Evolutionary conservation across 495 filamentous ascomycete genomes (phyloP), one percentile per base, ranked within the genome.

Genomic region (Saxophila tyrrhenica): DNA sequence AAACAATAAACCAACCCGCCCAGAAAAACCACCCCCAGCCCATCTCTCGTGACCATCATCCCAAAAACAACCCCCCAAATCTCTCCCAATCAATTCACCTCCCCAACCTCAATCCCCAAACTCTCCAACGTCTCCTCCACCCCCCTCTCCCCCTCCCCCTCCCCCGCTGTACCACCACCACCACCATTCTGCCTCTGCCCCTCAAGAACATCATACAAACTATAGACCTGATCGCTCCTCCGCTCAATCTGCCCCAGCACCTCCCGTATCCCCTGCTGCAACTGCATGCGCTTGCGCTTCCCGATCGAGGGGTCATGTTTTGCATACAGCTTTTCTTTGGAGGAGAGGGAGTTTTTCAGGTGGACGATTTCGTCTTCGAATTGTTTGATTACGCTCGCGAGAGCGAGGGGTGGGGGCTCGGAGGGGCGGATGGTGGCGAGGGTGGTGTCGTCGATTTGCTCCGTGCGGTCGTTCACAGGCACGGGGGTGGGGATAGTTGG

Each of bases 221-320:
- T 76, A 65, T 96, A 96, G 41, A 96, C 83, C 64, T 94, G 86
- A 54, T 89, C 86, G n/a, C 82, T 79, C 67, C 91, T 90, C 55
- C 75, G 72, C 64, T 92, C 86, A 41, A 90, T 80, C 50, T 78
- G 76, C 48, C 72, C 72, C 35, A 84, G 65, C 23, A 90, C 56
- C 52, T 73, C 72, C 59, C 83, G 77, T 39, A 94, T 84, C 59
- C 82, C 80, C 23, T 66, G 72, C 54, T 79, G 72, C 29, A 91
- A 57, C 10, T 73, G 69, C 61, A 83, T 83, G 48, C 90, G 78
- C 61, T 82, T 77, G 39, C 80, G 77, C 64, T 82, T 85, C 57
- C 77, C 76, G 25, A 87, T 65, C 19, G 84, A 78, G 23, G 81
- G 77, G 64, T 95, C 83, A 29, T 82, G 77, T 39, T 72, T 72